These are phyloP conservation scores for Annulohypoxylon truncatum DNA, from an alignment of 2,329 filamentous ascomycete genomes.

Conservation along the genomic window DNA sequence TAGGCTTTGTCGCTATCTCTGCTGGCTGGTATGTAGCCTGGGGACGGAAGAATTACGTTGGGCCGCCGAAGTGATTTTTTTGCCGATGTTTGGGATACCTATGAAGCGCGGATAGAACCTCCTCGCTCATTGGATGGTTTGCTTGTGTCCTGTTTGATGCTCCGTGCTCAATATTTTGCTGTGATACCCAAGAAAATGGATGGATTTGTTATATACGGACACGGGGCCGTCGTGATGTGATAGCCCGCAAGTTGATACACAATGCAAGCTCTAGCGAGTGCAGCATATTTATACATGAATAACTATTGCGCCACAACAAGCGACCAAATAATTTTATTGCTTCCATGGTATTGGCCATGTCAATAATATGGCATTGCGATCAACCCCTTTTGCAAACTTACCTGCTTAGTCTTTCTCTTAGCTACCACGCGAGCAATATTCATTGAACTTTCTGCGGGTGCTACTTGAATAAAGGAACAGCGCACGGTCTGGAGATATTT, in stretches of 20 bases:
- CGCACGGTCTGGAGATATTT: neutral
- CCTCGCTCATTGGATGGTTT: neutral
- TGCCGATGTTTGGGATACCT: neutral
- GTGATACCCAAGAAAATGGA: constrained; percentile 30
- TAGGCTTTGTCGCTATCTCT: constrained; percentile 71
- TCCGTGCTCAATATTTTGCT: constrained; percentile 2
- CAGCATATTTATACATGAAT: constrained; percentile 16
- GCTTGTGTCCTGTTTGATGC: neutral
- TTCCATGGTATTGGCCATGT: neutral
- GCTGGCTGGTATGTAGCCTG: constrained; percentile 75
- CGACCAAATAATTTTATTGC: neutral
- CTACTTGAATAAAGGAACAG: constrained; percentile 36
- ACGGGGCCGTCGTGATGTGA: constrained; percentile 5
- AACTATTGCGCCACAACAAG: neutral
- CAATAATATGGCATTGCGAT: neutral
- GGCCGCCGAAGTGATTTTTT: constrained; percentile 60
- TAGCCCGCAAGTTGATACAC: constrained; percentile 8
- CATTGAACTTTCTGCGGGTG: constrained; percentile 42
- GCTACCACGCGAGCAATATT: constrained; percentile 47
- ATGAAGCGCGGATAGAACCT: constrained; percentile 6
- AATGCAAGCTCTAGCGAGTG: constrained; percentile 7
- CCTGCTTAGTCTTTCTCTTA: too few relatives aligned
- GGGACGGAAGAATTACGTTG: constrained; percentile 76
- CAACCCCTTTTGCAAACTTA: too few relatives aligned
- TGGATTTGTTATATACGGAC: constrained; percentile 2